Conservation (phyloP, 2,329 filamentous ascomycete species). For the Dryadomyces quercivorus region DNA sequence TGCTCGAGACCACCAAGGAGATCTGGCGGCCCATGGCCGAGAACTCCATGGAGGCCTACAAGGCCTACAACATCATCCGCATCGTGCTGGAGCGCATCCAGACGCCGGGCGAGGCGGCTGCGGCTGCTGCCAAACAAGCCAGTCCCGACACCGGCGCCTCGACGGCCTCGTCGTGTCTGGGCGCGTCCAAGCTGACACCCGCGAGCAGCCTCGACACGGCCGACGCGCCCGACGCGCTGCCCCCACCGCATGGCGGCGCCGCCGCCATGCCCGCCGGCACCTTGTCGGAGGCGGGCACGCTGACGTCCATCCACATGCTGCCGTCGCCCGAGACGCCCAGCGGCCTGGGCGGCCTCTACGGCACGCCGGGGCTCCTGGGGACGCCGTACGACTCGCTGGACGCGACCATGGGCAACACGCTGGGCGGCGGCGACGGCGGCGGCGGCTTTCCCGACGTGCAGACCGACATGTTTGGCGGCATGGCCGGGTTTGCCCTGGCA, state of each 20-base stretch:
- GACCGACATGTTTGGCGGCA: slow-evolving; percentile 15
- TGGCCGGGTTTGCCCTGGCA: slow-evolving; percentile 32
- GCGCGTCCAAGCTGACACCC: not conserved
- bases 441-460: slow-evolving; percentile 24
- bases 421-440: slow-evolving; percentile 9
- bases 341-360: slow-evolving; percentile 17
- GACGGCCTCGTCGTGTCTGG: not conserved
- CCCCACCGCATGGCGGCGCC: no score
- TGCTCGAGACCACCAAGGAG: slow-evolving; percentile 57
- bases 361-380: slow-evolving; percentile 14
- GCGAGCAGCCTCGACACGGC: not conserved
- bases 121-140: not conserved
- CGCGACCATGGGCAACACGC: slow-evolving; percentile 18
- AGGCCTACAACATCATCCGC: slow-evolving; percentile 67
- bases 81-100: slow-evolving; percentile 76
- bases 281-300: slow-evolving; percentile 23
- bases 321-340: slow-evolving; percentile 21
- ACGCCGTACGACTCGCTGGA: slow-evolving; percentile 30
- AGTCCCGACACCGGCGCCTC: not conserved
- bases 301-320: slow-evolving; percentile 28
- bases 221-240: no score
- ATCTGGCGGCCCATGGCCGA: slow-evolving; percentile 76
- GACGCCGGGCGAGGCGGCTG: not conserved
- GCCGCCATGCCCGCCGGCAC: no score
- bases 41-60: slow-evolving; percentile 78